These are phyloP conservation scores for Vitis hybrid DNA, from an alignment of 177 flowering plant genomes.

Conservation along the genomic window DNA sequence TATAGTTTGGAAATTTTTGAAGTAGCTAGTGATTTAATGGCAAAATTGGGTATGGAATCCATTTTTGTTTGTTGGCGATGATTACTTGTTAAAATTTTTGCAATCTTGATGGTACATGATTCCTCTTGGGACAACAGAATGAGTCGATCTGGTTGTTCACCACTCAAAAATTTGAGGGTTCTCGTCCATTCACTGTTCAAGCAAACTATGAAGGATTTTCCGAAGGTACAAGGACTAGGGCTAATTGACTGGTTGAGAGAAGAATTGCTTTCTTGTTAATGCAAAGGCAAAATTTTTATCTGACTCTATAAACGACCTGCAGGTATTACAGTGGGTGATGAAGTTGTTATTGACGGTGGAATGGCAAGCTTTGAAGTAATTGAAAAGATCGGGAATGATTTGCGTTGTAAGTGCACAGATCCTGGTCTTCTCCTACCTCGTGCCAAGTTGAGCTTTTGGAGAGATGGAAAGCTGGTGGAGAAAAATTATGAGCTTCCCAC, in stretches of 20 bases:
- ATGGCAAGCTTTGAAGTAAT: conserved; percentile 84
- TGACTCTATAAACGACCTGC: conserved; percentile 5
- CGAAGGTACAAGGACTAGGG: conserved; percentile 46
- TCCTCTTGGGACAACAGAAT: conserved; percentile 37
- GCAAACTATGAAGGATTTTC: conserved; percentile 74
- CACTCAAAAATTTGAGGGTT: conserved; percentile 47
- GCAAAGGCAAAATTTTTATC: too few species aligned
- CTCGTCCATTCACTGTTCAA: conserved; percentile 69
- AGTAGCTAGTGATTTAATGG: neutral
- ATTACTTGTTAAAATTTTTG: neutral
- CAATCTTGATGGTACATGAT: conserved; percentile 4
- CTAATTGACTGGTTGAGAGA: neutral
- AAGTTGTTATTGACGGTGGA: conserved; percentile 83
- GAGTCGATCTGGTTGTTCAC: conserved; percentile 80
- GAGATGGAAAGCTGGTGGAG: conserved; percentile 65
- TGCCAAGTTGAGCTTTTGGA: conserved; percentile 85
- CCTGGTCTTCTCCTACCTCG: conserved; percentile 70
- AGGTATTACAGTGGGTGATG: conserved; percentile 79
- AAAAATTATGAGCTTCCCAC: conserved; percentile 54
- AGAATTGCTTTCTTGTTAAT: neutral
- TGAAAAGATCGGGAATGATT: conserved; percentile 67
- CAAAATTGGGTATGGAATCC: too few species aligned
- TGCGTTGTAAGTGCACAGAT: conserved; percentile 73
- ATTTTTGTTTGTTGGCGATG: neutral
- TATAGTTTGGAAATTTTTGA: neutral